These are phyloP conservation scores for Nematodospora valgi DNA, from an alignment of 805 yeast species.

Conservation along the genomic window DNA sequence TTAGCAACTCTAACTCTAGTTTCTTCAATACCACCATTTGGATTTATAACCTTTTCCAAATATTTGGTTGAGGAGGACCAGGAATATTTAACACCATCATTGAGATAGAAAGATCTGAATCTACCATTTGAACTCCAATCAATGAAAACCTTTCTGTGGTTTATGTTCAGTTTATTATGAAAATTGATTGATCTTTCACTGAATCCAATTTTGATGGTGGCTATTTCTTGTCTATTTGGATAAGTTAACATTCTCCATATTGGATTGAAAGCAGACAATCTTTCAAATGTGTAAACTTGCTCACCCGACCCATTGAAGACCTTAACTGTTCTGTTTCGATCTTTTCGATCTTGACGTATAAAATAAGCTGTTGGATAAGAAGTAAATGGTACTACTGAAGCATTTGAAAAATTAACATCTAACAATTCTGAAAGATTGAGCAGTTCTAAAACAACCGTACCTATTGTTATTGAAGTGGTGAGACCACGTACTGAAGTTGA, in stretches of 20 bases:
- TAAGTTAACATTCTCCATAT: conserved; percentile 49
- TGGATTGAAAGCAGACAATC: conserved; percentile 45
- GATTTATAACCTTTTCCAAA: conserved; percentile 51
- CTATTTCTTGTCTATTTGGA: conserved; percentile 46
- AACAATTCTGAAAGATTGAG: conserved; percentile 35
- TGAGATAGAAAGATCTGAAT: conserved; percentile 45
- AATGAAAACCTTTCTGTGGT: conserved; percentile 39
- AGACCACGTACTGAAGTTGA: conserved; percentile 46
- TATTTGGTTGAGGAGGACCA: conserved; percentile 54
- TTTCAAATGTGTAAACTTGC: conserved; percentile 49
- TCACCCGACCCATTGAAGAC: conserved; percentile 45
- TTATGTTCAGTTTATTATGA: conserved; percentile 43
- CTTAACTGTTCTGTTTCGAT: conserved; percentile 42
- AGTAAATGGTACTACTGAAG: conserved; percentile 39
- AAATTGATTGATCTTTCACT: conserved; percentile 45
- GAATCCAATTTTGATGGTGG: conserved; percentile 50
- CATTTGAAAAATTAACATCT: conserved; percentile 38
- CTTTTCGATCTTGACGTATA: conserved; percentile 49
- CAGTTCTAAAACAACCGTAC: conserved; percentile 43
- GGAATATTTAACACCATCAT: conserved; percentile 51
- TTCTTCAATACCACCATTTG: conserved; percentile 57
- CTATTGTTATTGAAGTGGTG: conserved; percentile 34
- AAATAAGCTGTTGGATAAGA: conserved; percentile 39
- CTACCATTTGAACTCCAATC: conserved; percentile 39
- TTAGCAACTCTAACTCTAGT: conserved; percentile 50